Percentiles rank a stretch among this genome's conserved stretches.
Conservation (phyloP, 345 rosid species). For the Brassica carinata region DNA sequence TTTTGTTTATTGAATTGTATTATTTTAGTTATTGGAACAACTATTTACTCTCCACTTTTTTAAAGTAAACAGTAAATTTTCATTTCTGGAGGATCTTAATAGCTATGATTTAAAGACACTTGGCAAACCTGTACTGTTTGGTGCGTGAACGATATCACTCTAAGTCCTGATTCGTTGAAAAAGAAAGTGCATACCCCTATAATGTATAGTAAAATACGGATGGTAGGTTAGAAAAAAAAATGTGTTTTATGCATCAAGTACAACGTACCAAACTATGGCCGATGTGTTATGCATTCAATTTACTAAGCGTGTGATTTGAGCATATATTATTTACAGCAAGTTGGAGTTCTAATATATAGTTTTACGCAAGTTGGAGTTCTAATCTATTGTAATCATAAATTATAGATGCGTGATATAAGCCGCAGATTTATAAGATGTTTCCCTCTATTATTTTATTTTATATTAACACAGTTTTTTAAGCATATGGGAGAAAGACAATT, state of each 20-base stretch:
- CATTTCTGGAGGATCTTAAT: neutral
- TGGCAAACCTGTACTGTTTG: neutral
- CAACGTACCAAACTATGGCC: neutral
- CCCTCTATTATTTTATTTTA: neutral
- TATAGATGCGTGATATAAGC: conserved; percentile 8
- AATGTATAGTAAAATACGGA: neutral
- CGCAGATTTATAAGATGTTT: conserved; percentile 19
- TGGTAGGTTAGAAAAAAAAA: neutral
- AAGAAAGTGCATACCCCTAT: neutral
- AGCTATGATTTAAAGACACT: neutral
- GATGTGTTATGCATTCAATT: neutral
- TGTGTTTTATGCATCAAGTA: conserved; percentile 1
- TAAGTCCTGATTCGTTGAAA: neutral
- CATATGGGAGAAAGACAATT: neutral
- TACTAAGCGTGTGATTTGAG: neutral
- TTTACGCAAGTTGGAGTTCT: conserved; percentile 17
- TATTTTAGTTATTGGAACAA: neutral
- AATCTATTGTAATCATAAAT: neutral
- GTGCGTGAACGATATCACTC: neutral
- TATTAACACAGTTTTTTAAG: neutral
- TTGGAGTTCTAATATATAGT: neutral
- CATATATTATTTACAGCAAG: neutral
- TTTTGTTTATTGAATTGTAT: too few relatives aligned
- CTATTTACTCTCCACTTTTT: too few relatives aligned
- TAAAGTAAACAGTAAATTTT: conserved; percentile 5